Base-by-base conservation (phyloP, 306 rosid genomes). In the Senna tora region DNA sequence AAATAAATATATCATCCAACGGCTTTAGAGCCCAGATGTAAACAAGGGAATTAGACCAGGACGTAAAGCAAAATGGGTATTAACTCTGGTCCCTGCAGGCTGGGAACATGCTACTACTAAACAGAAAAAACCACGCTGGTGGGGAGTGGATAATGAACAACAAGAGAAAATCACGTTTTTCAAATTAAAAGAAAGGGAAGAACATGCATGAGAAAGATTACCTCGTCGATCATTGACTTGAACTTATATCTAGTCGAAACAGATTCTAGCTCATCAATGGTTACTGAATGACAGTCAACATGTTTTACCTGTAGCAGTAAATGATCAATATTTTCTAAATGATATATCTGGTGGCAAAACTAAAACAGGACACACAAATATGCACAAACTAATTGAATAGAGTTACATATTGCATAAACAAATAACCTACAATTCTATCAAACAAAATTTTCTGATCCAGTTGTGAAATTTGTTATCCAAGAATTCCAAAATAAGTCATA, bases 171-270 rank as follows among this genome's bases (percentile, higher is more conserved):
- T 69, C 36, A 49, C 66, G 67, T 46, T 5, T 13, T 19, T 51
- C 64, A 21, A 25, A 41, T 64, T 55, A 51, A 74, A 38, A 2
- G 43, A 63, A 76, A 74, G 68, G 55, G 52, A 72, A 75, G 34
- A 63, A 60, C 15, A 71, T 12, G 46, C 62, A 57, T 2, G 36
- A 73, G 73, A 78, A 74, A 61, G 5, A 56, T 73, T 86, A 94
- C 99, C 99, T 83, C 99, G 90, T 97, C n/a, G n/a, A 94, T 91
- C 96, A 94, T 94, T 34, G 99, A 94, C 65, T 89, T 94, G 90
- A 94, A 91, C 74, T 81, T 82, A 82, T 77, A 91, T 68, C 76
- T 81, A 60, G 92, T 67, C 39, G 92, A 80, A 62, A 94, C 95
- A 65, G 90, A 77, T 77, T 94, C 95, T 54, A 94, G 91, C 85